Percentiles rank a stretch among this genome's conserved stretches.
phyloP scores from a whole-genome alignment of 2,329 filamentous ascomycete genomes.

The Diplodia seriata region DNA sequence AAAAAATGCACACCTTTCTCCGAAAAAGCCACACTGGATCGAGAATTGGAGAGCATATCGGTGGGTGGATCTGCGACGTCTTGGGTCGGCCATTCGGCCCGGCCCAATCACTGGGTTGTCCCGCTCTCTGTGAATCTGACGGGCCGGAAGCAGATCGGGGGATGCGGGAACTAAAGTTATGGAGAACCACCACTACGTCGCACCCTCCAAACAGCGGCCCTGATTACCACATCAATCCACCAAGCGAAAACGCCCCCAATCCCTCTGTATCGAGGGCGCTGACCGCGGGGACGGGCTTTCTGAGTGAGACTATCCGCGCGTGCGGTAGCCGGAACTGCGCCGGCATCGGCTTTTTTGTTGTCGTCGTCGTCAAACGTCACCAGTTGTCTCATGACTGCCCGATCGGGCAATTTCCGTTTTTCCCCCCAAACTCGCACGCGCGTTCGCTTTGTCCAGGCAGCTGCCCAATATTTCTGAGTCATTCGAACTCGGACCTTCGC shows the following conservation, averaged over 20 bases:
- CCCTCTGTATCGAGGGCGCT: not conserved
- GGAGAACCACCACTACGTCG: not conserved
- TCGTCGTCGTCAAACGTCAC: not conserved
- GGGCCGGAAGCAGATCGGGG: not conserved
- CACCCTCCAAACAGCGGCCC: too few species aligned
- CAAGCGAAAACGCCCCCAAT: not conserved
- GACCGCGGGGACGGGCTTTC: too few species aligned
- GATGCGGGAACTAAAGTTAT: not conserved
- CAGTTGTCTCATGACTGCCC: constrained; percentile 17
- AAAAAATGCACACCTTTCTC: not conserved
- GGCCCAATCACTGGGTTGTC: not conserved
- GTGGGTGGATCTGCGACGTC: not conserved
- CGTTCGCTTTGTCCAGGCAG: not conserved
- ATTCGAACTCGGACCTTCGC: not conserved
- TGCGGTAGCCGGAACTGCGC: too few species aligned
- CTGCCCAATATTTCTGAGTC: constrained; percentile 1
- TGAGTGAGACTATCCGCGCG: too few species aligned
- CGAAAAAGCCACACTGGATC: not conserved
- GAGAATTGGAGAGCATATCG: not conserved
- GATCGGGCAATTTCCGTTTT: constrained; percentile 2
- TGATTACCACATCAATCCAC: not conserved
- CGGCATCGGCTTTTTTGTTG: too few species aligned
- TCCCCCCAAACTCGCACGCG: not conserved
- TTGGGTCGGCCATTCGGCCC: not conserved
- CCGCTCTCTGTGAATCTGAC: too few species aligned